Percentiles rank a stretch among this genome's conserved stretches.
These are phyloP conservation scores for Trichoderma cornu-damae DNA, from an alignment of 2,329 filamentous ascomycete genomes.

Conservation along the genomic window DNA sequence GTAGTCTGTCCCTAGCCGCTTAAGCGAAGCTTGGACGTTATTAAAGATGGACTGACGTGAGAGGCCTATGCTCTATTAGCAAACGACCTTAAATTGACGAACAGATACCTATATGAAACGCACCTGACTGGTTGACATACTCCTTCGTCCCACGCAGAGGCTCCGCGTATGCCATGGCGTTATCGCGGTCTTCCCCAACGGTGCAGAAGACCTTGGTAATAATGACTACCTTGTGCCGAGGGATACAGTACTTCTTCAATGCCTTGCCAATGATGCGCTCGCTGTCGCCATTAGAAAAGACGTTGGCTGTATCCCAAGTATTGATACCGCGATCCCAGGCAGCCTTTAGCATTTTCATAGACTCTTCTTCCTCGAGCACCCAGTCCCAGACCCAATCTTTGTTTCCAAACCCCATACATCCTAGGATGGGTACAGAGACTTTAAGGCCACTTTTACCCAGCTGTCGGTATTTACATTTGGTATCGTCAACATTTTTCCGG, in stretches of 20 bases:
- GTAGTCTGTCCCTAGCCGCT: conserved; percentile 51
- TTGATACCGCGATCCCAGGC: conserved; percentile 23
- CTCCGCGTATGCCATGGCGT: not conserved
- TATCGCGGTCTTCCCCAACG: no score
- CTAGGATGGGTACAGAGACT: no score
- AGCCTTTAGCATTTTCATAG: conserved; percentile 20
- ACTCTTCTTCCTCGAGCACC: not conserved
- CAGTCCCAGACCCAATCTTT: no score
- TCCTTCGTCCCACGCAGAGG: no score
- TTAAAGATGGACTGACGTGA: conserved; percentile 60
- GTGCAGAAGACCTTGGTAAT: not conserved
- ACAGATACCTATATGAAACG: no score
- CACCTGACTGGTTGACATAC: conserved; percentile 6
- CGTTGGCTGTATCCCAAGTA: conserved; percentile 17
- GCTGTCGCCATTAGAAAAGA: conserved; percentile 1
- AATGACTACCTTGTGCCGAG: not conserved
- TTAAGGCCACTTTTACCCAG: no score
- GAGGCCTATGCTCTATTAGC: conserved; percentile 30
- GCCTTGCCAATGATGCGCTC: conserved; percentile 1
- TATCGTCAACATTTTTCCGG: no score
- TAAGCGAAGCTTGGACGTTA: conserved; percentile 54
- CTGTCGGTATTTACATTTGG: no score
- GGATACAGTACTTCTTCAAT: not conserved
- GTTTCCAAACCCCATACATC: no score
- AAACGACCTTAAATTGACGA: no score